Evolutionary conservation across 208 protist species (phyloP), one percentile per base, ranked within the genome.

Genomic region (Balamuthia mandrillaris): DNA sequence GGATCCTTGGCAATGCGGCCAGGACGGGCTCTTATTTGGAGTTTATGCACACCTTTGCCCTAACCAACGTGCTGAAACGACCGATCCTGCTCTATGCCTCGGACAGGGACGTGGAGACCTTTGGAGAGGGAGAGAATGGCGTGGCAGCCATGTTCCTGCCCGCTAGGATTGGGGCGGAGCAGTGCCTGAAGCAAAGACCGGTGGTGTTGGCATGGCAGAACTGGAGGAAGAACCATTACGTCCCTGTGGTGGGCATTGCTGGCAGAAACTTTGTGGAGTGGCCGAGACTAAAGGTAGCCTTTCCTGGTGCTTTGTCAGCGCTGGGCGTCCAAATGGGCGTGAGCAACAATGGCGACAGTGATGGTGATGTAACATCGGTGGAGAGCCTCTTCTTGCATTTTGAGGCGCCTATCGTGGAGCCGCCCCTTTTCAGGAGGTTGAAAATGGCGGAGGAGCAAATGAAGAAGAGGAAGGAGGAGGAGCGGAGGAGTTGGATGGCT

Each of bases 1-100:
- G 52, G n/a, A 83, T 83, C 54, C 10, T 83, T n/a, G 31, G 31
- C 37, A 51, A 83, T n/a, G 77, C 77, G 14, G 7, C 27, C 21
- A 63, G 21, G 39, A 42, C 56, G 18, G 84, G 81, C 7, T 24
- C 68, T 29, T 44, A 83, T 37, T 47, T 87, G 42, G 74, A 87
- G 52, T 84, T 66, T 21, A 79, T 87, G 60, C 84, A 87, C 66
- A 58, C 33, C 63, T 79, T 61, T 37, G 84, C 84, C 21, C 84
- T 87, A 41, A 27, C 74, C 70, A 63, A 87, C 51, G 84, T 83
- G 24, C 52, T 87, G 35, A 21, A 10, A 14, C 65, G 84, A 24
- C 84, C 84, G 44, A 87, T 87, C 39, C 14, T 87, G 27, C 37
- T 87, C 29, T 87, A 85, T 49, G 63, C 63, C 60, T 42, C 27